Conservation (phyloP, 2,329 filamentous ascomycete genomes). For the Ciborinia camelliae region DNA sequence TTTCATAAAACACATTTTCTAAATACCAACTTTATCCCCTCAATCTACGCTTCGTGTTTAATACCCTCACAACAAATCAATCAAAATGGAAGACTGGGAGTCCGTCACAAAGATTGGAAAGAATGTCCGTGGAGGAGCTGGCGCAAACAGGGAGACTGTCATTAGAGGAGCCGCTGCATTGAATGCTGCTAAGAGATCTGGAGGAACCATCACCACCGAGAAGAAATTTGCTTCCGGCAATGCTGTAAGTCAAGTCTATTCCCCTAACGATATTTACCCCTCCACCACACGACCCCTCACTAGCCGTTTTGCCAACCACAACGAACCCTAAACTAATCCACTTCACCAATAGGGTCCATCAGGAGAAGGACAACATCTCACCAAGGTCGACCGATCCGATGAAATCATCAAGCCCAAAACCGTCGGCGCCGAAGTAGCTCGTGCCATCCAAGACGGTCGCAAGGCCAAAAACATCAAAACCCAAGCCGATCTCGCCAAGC, state of each 20-base stretch:
- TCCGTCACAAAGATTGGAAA: slow-evolving; percentile 88
- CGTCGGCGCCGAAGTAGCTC: slow-evolving; percentile 74
- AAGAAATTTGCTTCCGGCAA: slow-evolving; percentile 87
- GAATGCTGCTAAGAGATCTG: slow-evolving; percentile 84
- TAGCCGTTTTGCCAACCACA: not conserved
- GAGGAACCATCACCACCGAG: slow-evolving; percentile 75
- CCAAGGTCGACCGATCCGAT: slow-evolving; percentile 95
- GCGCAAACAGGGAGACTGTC: slow-evolving; percentile 72
- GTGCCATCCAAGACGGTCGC: slow-evolving; percentile 77
- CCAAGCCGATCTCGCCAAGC: slow-evolving; percentile 81
- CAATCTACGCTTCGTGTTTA: not conserved
- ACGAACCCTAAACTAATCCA: slow-evolving; percentile 19
- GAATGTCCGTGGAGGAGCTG: slow-evolving; percentile 67
- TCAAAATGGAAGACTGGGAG: slow-evolving; percentile 75
- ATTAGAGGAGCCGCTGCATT: slow-evolving; percentile 77
- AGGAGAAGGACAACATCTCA: slow-evolving; percentile 84
- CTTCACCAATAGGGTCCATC: slow-evolving; percentile 13
- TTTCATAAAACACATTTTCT: too few relatives aligned
- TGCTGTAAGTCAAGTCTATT: slow-evolving; percentile 55
- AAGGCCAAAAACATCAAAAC: slow-evolving; percentile 85
- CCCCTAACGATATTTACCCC: not conserved
- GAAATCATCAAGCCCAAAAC: slow-evolving; percentile 98
- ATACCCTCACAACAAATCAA: slow-evolving; percentile 1
- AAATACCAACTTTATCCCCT: not conserved
- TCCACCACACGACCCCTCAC: slow-evolving; percentile 8